These are phyloP conservation scores for Fusarium redolens DNA, from an alignment of 2,329 filamentous ascomycete species.

Conservation along the genomic window DNA sequence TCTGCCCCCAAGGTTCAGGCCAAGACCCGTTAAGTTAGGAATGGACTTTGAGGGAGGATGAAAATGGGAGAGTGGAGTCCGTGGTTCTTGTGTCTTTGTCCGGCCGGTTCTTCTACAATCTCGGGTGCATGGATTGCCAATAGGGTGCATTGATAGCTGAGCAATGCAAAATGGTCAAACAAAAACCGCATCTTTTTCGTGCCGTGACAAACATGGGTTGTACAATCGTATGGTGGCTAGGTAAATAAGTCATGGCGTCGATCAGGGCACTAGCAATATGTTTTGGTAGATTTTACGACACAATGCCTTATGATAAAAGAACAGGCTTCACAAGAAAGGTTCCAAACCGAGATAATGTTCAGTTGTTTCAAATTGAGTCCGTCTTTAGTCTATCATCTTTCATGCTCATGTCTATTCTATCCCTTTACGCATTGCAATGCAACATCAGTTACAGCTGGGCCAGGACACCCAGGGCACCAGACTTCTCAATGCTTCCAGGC, in stretches of 20 bases:
- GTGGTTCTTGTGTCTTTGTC: slow-evolving; percentile 58
- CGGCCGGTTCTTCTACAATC: slow-evolving; percentile 56
- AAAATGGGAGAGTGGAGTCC: slow-evolving; percentile 51
- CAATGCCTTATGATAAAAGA: slow-evolving; percentile 20
- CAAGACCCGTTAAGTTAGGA: slow-evolving; percentile 75
- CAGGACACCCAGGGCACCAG: slow-evolving; percentile 65
- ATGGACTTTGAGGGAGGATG: slow-evolving; percentile 34
- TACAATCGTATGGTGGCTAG: slow-evolving; percentile 15
- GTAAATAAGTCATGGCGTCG: slow-evolving; percentile 28
- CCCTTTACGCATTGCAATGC: slow-evolving; percentile 6
- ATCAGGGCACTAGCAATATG: slow-evolving; percentile 12
- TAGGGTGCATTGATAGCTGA: slow-evolving; percentile 58
- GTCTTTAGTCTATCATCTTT: slow-evolving; percentile 34
- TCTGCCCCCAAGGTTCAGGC: slow-evolving; percentile 85
- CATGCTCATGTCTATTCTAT: slow-evolving; percentile 27
- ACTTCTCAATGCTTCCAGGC: slow-evolving; percentile 56
- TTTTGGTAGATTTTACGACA: slow-evolving; percentile 10
- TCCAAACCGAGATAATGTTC: background rate
- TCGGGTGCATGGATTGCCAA: slow-evolving; percentile 56
- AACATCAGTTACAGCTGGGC: slow-evolving; percentile 59
- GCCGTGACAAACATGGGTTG: slow-evolving; percentile 32
- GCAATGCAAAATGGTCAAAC: slow-evolving; percentile 52
- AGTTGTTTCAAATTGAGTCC: slow-evolving; percentile 17
- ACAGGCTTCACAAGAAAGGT: background rate
- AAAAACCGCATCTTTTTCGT: slow-evolving; percentile 28